Conservation (phyloP, 2,329 filamentous ascomycete genomes). For the Piedraia hortae region DNA sequence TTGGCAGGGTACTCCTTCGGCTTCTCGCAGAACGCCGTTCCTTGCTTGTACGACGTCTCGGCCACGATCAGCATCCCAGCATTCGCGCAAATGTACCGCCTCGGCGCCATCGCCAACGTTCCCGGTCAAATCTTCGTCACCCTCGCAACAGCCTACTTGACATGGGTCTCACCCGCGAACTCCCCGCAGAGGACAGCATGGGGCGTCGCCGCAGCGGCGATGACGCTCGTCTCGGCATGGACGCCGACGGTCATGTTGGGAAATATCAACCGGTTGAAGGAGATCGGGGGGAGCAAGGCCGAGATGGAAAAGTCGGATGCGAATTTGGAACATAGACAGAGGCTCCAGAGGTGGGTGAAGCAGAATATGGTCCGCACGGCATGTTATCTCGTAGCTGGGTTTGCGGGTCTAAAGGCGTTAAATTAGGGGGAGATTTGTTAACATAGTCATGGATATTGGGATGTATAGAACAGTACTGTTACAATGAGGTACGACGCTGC, state of each 20-base stretch:
- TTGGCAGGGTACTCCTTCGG: constrained; percentile 3
- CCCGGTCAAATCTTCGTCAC: constrained; percentile 1
- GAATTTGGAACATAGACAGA: constrained; percentile 3
- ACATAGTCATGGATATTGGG: too few species aligned
- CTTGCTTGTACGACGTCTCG: constrained; percentile 2
- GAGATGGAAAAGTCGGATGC: constrained; percentile 3
- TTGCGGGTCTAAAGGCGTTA: constrained; percentile 2
- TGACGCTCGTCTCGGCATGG: constrained; percentile 1
- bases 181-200: constrained; percentile 2
- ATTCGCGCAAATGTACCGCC: constrained; percentile 1
- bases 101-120: constrained; percentile 2
- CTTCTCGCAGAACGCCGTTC: constrained; percentile 3
- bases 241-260: constrained; percentile 3
- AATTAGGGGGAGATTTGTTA: too few species aligned
- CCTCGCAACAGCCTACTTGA: constrained; percentile 2
- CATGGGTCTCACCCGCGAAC: constrained; percentile 2
- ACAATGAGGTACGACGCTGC: too few species aligned
- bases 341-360: constrained; percentile 2
- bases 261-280: constrained; percentile 2
- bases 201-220: constrained; percentile 1
- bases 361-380: constrained; percentile 3
- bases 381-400: constrained; percentile 2
- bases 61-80: constrained; percentile 1
- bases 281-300: constrained; percentile 1
- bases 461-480: too few species aligned